Conservation (phyloP, 2,329 filamentous ascomycete genomes). For the Metarhizium robertsii region DNA sequence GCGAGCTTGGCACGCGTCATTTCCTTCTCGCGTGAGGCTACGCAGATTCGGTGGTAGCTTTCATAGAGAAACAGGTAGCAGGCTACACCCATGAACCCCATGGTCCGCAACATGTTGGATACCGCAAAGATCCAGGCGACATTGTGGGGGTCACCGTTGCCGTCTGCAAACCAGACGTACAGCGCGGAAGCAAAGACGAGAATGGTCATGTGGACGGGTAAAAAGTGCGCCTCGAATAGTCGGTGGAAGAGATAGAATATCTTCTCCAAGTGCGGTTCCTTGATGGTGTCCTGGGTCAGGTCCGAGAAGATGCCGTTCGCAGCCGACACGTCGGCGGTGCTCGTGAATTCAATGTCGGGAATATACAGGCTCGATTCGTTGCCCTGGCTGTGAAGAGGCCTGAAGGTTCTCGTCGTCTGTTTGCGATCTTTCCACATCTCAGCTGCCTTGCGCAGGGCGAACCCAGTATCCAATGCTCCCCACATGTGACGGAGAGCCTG, state of each 20-base stretch:
- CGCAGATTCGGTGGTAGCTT: conserved; percentile 53
- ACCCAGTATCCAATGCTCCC: conserved; percentile 62
- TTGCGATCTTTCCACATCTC: conserved; percentile 50
- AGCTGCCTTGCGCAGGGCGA: conserved; percentile 47
- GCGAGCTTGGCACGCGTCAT: conserved; percentile 57
- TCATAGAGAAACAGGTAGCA: conserved; percentile 60
- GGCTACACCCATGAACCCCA: conserved; percentile 53
- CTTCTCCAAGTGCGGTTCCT: conserved; percentile 44
- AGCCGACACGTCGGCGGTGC: conserved; percentile 28
- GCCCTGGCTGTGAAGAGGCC: conserved; percentile 43
- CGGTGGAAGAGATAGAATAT: conserved; percentile 53
- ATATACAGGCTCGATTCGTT: conserved; percentile 38
- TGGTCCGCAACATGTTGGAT: conserved; percentile 49
- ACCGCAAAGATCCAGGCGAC: conserved; percentile 50
- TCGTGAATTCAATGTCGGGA: conserved; percentile 32
- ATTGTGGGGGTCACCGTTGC: conserved; percentile 39
- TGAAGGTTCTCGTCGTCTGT: conserved; percentile 44
- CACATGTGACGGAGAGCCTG: conserved; percentile 70
- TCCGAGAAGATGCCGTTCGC: conserved; percentile 48
- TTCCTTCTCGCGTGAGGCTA: conserved; percentile 51
- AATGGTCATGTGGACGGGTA: conserved; percentile 59
- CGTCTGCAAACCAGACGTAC: conserved; percentile 46
- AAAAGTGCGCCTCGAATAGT: conserved; percentile 65
- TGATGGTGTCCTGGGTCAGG: conserved; percentile 40
- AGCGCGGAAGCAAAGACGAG: conserved; percentile 53